Conservation (phyloP, 305 asterid genomes). For the Fraxinus xanthoxyloides region DNA sequence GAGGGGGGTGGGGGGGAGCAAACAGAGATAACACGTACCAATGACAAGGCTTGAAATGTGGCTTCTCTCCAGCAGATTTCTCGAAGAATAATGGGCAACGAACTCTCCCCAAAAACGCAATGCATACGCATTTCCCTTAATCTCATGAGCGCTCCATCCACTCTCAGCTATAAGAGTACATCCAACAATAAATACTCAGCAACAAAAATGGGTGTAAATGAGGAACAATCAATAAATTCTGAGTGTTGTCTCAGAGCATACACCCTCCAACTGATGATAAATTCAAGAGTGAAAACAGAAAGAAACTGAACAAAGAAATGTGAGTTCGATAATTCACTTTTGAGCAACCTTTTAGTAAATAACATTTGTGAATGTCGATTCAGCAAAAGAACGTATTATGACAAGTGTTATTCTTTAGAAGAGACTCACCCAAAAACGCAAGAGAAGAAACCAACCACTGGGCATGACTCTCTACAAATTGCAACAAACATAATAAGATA, state of each 20-base stretch:
- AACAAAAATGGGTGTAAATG: conserved; percentile 16
- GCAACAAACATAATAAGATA: conserved; percentile 15
- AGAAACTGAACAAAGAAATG: conserved; percentile 1
- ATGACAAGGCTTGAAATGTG: conserved; percentile 62
- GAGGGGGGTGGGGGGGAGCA: neutral
- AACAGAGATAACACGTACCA: conserved; percentile 44
- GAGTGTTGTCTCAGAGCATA: conserved; percentile 5
- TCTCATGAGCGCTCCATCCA: conserved; percentile 96
- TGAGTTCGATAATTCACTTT: conserved; percentile 1
- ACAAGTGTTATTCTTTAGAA: conserved; percentile 12
- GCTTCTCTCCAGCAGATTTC: conserved; percentile 95
- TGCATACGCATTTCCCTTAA: conserved; percentile 95
- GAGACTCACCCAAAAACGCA: conserved; percentile 92
- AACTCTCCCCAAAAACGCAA: conserved; percentile 55
- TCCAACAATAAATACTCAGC: conserved; percentile 26
- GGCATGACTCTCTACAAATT: conserved; percentile 94
- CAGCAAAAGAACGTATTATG: conserved; percentile 16
- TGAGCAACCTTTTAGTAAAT: conserved; percentile 4
- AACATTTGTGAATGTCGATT: conserved; percentile 3
- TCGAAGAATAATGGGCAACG: conserved; percentile 67
- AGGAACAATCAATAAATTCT: conserved; percentile 7
- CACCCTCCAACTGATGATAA: conserved; percentile 11
- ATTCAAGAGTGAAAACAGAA: conserved; percentile 13
- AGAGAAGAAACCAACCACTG: conserved; percentile 89
- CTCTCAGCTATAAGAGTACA: conserved; percentile 74